Percentiles rank a stretch among this genome's conserved stretches.
These are phyloP conservation scores for Kodamaea restingae DNA, from an alignment of 805 yeast genomes.

Conservation along the genomic window DNA sequence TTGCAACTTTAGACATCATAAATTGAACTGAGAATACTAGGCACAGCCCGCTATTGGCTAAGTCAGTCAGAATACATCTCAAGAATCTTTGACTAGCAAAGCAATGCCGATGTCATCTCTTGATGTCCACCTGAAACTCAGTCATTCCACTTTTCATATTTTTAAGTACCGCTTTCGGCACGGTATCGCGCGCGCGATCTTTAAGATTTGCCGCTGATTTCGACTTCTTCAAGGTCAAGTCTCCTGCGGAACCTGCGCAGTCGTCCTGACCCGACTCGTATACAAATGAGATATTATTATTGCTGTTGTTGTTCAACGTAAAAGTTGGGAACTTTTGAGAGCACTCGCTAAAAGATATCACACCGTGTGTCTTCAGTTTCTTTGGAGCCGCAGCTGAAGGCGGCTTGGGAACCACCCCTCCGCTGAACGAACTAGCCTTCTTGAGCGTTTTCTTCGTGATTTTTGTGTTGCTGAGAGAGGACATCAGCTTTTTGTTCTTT, in stretches of 20 bases:
- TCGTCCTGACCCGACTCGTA: slow-evolving; percentile 12
- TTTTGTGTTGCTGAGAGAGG: slow-evolving; percentile 9
- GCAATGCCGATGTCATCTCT: too few species aligned
- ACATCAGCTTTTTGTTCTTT: slow-evolving; percentile 10
- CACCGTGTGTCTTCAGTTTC: slow-evolving; percentile 7
- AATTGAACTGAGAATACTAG: too few species aligned
- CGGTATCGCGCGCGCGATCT: slow-evolving; percentile 4
- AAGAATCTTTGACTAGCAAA: too few species aligned
- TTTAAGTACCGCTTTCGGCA: slow-evolving; percentile 8
- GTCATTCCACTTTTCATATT: slow-evolving; percentile 15
- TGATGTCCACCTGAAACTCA: slow-evolving; percentile 13
- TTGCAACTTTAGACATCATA: too few species aligned
- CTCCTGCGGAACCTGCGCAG: slow-evolving; percentile 6
- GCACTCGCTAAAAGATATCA: slow-evolving; percentile 11
- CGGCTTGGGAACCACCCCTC: slow-evolving; percentile 7
- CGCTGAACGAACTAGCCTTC: slow-evolving; percentile 13
- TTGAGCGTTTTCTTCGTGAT: slow-evolving; percentile 12
- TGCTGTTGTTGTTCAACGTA: slow-evolving; percentile 7
- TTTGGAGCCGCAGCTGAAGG: background rate
- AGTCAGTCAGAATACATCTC: too few species aligned
- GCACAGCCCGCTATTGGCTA: too few species aligned
- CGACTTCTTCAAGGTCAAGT: slow-evolving; percentile 6
- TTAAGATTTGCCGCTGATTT: slow-evolving; percentile 7
- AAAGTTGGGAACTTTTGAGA: slow-evolving; percentile 11
- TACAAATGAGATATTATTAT: slow-evolving; percentile 13